A percentile compares a stretch with the other conserved stretches of the same genome.
Conservation (phyloP, 768 basidiomycete genomes). For the Tulasnella sp. region DNA sequence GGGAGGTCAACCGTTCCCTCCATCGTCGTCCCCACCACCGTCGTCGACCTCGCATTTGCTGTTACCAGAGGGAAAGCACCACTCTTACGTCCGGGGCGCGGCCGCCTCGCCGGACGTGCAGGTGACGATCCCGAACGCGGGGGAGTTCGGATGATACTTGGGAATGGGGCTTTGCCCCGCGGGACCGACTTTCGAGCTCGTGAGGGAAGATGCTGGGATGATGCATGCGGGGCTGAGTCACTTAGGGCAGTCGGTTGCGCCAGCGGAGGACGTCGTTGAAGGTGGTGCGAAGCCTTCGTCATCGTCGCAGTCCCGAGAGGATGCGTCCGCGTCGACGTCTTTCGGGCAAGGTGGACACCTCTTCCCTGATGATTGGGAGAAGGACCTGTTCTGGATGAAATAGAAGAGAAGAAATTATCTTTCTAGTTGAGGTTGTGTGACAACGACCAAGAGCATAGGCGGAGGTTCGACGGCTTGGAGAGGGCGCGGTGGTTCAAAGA, state of each 20-base stretch:
- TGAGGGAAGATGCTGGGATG: slow-evolving; percentile 7
- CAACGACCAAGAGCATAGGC: neutral
- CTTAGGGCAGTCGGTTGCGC: slow-evolving; percentile 9
- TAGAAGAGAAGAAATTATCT: slow-evolving; percentile 56
- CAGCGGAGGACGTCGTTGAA: slow-evolving; percentile 38
- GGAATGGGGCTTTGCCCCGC: slow-evolving; percentile 89
- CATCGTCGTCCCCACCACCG: neutral
- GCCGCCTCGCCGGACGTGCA: slow-evolving; percentile 28
- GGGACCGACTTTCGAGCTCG: slow-evolving; percentile 45
- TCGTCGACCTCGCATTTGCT: neutral
- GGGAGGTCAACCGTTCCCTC: neutral
- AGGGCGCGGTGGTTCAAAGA: neutral
- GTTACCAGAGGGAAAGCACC: neutral
- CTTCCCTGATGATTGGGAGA: slow-evolving; percentile 55
- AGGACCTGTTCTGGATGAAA: slow-evolving; percentile 60
- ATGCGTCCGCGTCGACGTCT: slow-evolving; percentile 18
- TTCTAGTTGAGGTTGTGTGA: slow-evolving; percentile 43
- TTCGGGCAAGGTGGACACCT: slow-evolving; percentile 57
- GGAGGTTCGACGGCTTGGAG: neutral
- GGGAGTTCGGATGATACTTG: slow-evolving; percentile 70
- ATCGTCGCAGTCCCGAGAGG: slow-evolving; percentile 9
- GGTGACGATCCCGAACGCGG: neutral
- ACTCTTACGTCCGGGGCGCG: neutral
- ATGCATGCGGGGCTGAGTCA: slow-evolving; percentile 58
- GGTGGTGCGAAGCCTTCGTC: slow-evolving; percentile 27